These are phyloP conservation scores for Gnomoniopsis smithogilvyi DNA, from an alignment of 2,329 filamentous ascomycete species.

Conservation along the genomic window DNA sequence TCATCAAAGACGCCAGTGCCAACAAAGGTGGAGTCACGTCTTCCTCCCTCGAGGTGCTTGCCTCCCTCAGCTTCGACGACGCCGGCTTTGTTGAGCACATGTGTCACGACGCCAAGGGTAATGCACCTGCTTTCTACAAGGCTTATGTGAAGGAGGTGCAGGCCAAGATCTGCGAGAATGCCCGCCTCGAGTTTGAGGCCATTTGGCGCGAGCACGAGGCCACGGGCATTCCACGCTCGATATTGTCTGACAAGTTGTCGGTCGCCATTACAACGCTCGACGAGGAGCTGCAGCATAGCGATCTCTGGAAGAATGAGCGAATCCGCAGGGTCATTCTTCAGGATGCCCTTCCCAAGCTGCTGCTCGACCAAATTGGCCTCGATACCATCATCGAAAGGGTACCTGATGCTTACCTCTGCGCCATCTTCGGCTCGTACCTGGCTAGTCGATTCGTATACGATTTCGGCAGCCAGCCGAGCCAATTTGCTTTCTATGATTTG, in stretches of 20 bases:
- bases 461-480: constrained; percentile 86
- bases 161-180: constrained; percentile 85
- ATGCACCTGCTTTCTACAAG: constrained; percentile 86
- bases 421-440: constrained; percentile 94
- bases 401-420: constrained; percentile 85
- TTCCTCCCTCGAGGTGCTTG: constrained; percentile 92
- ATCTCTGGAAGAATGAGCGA: constrained; percentile 80
- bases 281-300: constrained; percentile 90
- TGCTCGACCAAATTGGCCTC: constrained; percentile 86
- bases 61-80: constrained; percentile 92
- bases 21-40: constrained; percentile 99
- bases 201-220: constrained; percentile 93
- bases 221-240: constrained; percentile 74
- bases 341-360: constrained; percentile 80
- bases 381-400: constrained; percentile 84
- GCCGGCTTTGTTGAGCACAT: constrained; percentile 85
- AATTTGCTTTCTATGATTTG: constrained; percentile 99
- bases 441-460: constrained; percentile 96
- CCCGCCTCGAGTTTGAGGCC: constrained; percentile 91
- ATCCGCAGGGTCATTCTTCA: constrained; percentile 75
- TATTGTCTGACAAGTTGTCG: constrained; percentile 89
- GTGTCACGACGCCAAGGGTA: constrained; percentile 74
- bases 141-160: constrained; percentile 91
- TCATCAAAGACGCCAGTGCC: constrained; percentile 97
- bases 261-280: constrained; percentile 94